A percentile compares a stretch with the other conserved stretches of the same genome.
Evolutionary conservation across 139 green algal genomes (phyloP).

Genomic region (Chlamydomonas sp.): DNA sequence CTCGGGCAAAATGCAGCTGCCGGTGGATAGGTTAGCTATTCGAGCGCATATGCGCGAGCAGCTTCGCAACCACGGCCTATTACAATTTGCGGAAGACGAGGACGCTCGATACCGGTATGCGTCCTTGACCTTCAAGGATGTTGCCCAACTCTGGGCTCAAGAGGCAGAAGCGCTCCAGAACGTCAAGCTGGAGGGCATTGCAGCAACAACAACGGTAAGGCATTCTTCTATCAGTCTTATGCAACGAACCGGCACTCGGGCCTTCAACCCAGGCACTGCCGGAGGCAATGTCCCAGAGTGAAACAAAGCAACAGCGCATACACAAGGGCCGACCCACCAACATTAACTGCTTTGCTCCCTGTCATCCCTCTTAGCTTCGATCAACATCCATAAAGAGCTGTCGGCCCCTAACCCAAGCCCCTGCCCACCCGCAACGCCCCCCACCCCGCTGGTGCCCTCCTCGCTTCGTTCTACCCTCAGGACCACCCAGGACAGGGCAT

Average conservation of each 20-base stretch:
- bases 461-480: neutral
- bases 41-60: slow-evolving; percentile 12
- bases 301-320: too few relatives aligned
- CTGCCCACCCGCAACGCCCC: neutral
- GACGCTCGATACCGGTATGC: neutral
- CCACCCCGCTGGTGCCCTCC: neutral
- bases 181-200: neutral
- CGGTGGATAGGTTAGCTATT: neutral
- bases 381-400: too few relatives aligned
- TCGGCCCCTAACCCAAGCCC: neutral
- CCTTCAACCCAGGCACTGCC: neutral
- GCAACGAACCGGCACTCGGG: too few relatives aligned
- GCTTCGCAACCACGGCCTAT: neutral
- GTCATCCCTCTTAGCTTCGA: too few relatives aligned
- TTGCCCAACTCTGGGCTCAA: neutral
- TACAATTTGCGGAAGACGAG: slow-evolving; percentile 18
- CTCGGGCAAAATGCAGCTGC: neutral
- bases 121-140: neutral
- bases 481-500: neutral
- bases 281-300: too few relatives aligned
- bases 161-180: neutral
- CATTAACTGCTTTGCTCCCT: too few relatives aligned
- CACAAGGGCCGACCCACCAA: too few relatives aligned
- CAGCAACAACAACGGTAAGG: slow-evolving; percentile 16
- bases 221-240: too few relatives aligned